Evolutionary conservation across 805 yeast species (phyloP), one percentile per base, ranked within the genome.

Genomic region (Priceomyces castillae): DNA sequence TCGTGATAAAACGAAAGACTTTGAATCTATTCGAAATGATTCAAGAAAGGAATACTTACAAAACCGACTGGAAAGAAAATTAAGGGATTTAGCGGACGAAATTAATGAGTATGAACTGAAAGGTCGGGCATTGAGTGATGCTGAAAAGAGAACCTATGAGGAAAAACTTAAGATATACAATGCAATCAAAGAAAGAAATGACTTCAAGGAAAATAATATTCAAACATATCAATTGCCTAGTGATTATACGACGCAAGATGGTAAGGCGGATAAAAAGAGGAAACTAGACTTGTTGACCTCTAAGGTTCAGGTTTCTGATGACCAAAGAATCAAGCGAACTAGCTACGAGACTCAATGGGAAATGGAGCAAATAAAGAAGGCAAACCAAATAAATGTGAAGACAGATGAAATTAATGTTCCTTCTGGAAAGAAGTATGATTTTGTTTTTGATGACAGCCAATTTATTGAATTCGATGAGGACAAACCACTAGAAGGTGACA

Each of bases 391-490:
- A 31, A 53, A 55, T 4, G 56, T 52, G 23, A 67, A 59, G 31
- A 50, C 61, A 1, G 78, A 75, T 51, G 72, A 70, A 39, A 69
- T 76, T 16, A 54, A 59, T 12, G 56, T 73, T 1, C 71, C 75
- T 0, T 65, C 66, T 2, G 72, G 61, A 28, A 61, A 78, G 34
- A 60, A 78, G 28, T 87, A 84, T 54, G 95, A 86, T 10, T 88
- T 73, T 64, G 92, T 88, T 0, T 85, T 85, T 62, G 94, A 87
- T 58, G 75, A 76, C 35, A 67, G 78, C 0, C 87, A 84, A 39
- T 58, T 54, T 44, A 59, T 61, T 12, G 44, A 59, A 18, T 62
- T 59, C 44, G 59, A 57, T 9, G 48, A 52, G 3, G 57, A 54
- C 26, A 54, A 55, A 17, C 37, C 38, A 16, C 25, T 46, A 30